Percentiles rank a stretch among this genome's conserved stretches.
phyloP scores from a whole-genome alignment of 495 filamentous ascomycete species.

The Neurospora sp. region DNA sequence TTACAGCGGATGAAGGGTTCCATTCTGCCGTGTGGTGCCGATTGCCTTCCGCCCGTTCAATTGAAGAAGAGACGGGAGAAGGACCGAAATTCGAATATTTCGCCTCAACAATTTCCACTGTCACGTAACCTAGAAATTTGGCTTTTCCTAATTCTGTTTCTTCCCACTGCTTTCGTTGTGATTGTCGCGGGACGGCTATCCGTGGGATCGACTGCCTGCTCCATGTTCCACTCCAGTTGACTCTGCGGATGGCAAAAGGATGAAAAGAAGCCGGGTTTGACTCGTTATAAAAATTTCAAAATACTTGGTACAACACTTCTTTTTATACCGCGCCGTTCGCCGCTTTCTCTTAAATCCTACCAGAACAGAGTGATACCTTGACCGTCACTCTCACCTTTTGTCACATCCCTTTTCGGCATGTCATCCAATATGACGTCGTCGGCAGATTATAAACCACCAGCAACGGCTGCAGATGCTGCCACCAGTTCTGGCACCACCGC shows the following conservation, averaged over 20 bases:
- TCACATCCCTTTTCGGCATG: background rate
- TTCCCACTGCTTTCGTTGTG: background rate
- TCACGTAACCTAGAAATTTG: background rate
- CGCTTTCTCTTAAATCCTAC: background rate
- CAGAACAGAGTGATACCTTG: background rate
- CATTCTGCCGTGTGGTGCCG: background rate
- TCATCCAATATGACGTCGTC: background rate
- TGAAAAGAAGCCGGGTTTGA: background rate
- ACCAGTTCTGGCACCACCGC: background rate
- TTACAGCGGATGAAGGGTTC: background rate
- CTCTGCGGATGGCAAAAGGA: background rate
- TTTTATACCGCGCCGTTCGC: background rate
- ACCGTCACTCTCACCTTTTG: background rate
- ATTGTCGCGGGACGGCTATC: background rate
- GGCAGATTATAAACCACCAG: background rate
- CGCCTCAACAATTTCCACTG: background rate
- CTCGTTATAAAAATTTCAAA: background rate
- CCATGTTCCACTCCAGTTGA: background rate
- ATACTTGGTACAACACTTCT: background rate
- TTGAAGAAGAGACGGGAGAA: background rate
- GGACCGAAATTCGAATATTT: background rate
- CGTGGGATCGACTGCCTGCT: background rate
- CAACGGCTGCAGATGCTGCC: constrained; percentile 1
- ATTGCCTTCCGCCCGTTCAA: background rate
- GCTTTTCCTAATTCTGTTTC: background rate